Evolutionary conservation across 2,329 filamentous ascomycete genomes (phyloP), one percentile per base, ranked within the genome.

Genomic region (Trichoderma atroviride): DNA sequence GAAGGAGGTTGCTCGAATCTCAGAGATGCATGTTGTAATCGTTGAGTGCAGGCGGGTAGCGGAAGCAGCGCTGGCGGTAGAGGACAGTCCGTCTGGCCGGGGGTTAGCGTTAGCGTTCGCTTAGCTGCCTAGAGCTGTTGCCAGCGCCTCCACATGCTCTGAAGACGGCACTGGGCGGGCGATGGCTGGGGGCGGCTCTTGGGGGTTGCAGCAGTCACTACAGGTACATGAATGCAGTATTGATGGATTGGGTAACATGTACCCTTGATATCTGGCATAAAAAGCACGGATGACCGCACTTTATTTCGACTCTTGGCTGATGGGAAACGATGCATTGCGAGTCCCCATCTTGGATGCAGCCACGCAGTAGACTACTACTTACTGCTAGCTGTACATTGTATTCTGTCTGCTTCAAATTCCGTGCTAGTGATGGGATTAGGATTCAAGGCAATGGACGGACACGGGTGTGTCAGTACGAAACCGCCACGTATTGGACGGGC

Each of bases 71-170:
- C 35, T 35, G 52, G 52, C 55, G 55, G 63, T n/a, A 57, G 37
- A 59, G 53, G 35, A 66, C 37, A 50, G 35, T 29, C 56, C 47
- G 53, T 67, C 37, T 31, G 52, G 65, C 65, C 59, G 59, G 22
- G 61, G 61, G 47, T 59, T 67, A 60, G 64, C 29, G 59, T 33
- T 35, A 33, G 59, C 57, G 57, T 55, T 50, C 57, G 57, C 57
- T 68, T 68, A 68, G 65, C 37, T 47, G 56, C 43, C 50, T 50
- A n/a, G 57, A 43, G 35, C 55, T 37, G 33, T 56, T 29, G 52
- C 22, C 53, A 67, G 56, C 61, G 61, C 61, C 61, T 61, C 50
- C 22, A 24, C 24, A 27, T 29, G 50, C 47, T 50, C 47, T 50
- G 47, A 24, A 50, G 47, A 22, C 47, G n/a, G 47, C 47, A 5